Evolutionary conservation across 2,329 filamentous ascomycete species (phyloP), one percentile per base, ranked within the genome.

Genomic region (Aspergillus sp.): DNA sequence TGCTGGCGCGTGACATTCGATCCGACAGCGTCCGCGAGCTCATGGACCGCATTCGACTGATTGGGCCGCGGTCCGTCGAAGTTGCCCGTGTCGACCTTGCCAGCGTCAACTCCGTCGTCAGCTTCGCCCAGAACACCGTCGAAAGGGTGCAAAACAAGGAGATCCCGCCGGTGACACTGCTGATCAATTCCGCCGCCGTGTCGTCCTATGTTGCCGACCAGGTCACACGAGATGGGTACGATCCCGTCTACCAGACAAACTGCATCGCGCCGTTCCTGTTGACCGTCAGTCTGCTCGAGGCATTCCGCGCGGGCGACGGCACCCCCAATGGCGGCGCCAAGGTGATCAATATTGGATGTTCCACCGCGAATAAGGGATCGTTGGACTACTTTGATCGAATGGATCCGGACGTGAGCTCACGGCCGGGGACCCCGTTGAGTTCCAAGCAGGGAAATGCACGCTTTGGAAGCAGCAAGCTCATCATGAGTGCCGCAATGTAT

Each of bases 211-310:
- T 61, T n/a, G 49, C 59, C 20, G 68, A 70, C 40, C 57, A 60
- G 19, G 53, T 64, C 41, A 71, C 69, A 30, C 53, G 58, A 45
- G 67, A 69, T 53, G 69, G 67, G 19, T 65, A 63, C 48, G 69
- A 72, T 51, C 65, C 67, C 1, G 66, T 71, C 20, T 71, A 71
- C 54, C 69, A 71, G 51, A 68, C 61, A 33, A 71, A 71, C 53
- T 71, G 68, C 49, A 53, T 72, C 16, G 62, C 68, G n/a, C 67
- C 67, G 16, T 70, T 71, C 53, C 57, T 70, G 50, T 58, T 71
- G 53, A 71, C 69, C 4, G 60, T 71, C 42, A 65, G 64, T 46
- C 41, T 72, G 42, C 63, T 72, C 10, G 69, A 71, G 55, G 67
- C 63, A 2, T 71, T 72, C 58, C 66, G 66, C 14, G 67, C 64